phyloP scores from a whole-genome alignment of 2,329 filamentous ascomycete genomes.

The Fusarium chlamydosporum region DNA sequence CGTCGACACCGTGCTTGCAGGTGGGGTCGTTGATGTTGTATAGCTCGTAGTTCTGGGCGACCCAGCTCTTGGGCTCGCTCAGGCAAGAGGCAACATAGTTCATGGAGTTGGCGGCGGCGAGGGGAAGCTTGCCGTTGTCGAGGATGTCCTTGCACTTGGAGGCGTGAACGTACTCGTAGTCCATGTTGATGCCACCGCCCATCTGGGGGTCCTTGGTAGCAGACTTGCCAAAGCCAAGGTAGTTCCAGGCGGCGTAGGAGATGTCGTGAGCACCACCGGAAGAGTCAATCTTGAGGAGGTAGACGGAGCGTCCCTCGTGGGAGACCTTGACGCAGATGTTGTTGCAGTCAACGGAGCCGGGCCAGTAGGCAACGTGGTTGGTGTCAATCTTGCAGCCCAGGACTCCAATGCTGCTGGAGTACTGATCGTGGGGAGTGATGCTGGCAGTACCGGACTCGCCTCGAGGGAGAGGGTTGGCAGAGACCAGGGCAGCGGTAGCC shows the following conservation, averaged over 20 bases:
- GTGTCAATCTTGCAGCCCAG: constrained; percentile 73
- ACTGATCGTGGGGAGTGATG: constrained; percentile 69
- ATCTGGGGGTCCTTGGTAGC: constrained; percentile 61
- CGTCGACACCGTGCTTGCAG: constrained; percentile 66
- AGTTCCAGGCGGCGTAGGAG: constrained; percentile 74
- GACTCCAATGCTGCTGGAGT: constrained; percentile 70
- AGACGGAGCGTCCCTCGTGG: constrained; percentile 63
- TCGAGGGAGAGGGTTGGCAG: constrained; percentile 49
- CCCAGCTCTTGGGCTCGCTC: constrained; percentile 62
- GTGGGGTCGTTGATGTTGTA: constrained; percentile 67
- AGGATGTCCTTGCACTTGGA: constrained; percentile 66
- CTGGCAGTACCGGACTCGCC: constrained; percentile 51
- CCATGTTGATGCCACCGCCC: constrained; percentile 67
- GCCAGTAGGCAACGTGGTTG: constrained; percentile 74
- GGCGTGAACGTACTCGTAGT: constrained; percentile 64
- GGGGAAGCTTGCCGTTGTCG: constrained; percentile 64
- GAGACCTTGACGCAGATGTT: constrained; percentile 70
- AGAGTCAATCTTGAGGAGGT: constrained; percentile 71
- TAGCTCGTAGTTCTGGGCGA: constrained; percentile 66
- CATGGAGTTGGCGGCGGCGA: constrained; percentile 70
- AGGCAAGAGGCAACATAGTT: constrained; percentile 66
- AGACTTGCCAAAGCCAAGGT: constrained; percentile 65
- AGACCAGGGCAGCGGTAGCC: constrained; percentile 50
- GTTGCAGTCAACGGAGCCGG: constrained; percentile 65
- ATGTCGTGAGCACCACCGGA: constrained; percentile 71